Conservation (phyloP, 139 green algal genomes). For the Chlorella sp. region DNA sequence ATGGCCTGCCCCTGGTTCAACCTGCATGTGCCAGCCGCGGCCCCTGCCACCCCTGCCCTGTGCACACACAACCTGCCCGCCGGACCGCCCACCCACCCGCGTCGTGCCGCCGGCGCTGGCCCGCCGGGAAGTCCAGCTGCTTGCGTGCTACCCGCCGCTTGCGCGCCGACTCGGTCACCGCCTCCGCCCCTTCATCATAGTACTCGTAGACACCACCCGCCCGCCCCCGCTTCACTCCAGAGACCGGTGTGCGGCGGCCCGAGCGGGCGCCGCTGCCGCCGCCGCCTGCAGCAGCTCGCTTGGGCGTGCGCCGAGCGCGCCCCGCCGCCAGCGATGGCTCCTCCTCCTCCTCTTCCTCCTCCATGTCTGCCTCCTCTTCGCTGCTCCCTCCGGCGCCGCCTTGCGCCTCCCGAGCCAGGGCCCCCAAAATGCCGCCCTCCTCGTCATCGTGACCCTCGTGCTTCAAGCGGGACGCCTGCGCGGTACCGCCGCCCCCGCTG, state of each 20-base stretch:
- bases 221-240: constrained; percentile 18
- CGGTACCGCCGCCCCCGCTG: neutral
- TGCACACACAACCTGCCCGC: neutral
- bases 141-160: constrained; percentile 1
- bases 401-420: neutral
- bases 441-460: neutral
- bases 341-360: neutral
- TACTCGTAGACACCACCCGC: constrained; percentile 39
- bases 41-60: too few relatives aligned
- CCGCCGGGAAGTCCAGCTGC: constrained; percentile 21
- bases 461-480: neutral
- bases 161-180: constrained; percentile 19
- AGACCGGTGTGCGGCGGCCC: constrained; percentile 19
- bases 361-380: neutral
- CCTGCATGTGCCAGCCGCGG: too few relatives aligned
- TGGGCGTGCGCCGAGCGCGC: constrained; percentile 27
- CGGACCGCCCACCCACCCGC: neutral
- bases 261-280: neutral
- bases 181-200: constrained; percentile 31
- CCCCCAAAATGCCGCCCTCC: neutral
- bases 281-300: neutral
- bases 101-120: constrained; percentile 18
- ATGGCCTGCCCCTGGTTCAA: too few relatives aligned
- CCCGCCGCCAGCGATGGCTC: constrained; percentile 10
- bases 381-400: neutral